phyloP scores from a whole-genome alignment of 2,329 filamentous ascomycete genomes.

The Trichophyton benhamiae region DNA sequence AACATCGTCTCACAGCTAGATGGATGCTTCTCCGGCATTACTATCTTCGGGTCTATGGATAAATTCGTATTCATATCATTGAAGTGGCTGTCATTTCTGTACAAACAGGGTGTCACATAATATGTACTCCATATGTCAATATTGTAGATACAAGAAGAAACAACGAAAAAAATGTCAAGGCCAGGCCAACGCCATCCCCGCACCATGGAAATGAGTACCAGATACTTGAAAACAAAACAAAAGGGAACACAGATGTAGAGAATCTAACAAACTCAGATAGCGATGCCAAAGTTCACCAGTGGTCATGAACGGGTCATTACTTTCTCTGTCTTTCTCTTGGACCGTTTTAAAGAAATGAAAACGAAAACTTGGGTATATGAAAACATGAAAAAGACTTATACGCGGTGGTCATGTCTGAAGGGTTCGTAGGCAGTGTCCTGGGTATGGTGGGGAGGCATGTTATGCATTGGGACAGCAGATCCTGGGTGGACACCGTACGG shows the following conservation, averaged over 20 bases:
- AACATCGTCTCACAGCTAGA: no score
- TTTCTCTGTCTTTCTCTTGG: neutral
- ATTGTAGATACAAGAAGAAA: neutral
- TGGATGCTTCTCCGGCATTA: no score
- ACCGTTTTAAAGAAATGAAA: neutral
- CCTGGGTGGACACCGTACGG: constrained; percentile 11
- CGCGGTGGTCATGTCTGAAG: constrained; percentile 12
- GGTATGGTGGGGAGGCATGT: constrained; percentile 7
- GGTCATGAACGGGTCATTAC: neutral
- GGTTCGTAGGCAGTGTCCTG: constrained; percentile 14
- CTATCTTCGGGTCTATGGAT: neutral
- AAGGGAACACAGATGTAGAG: neutral
- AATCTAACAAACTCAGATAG: neutral
- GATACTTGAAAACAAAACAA: neutral
- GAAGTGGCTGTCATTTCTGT: neutral
- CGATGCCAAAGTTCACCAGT: neutral
- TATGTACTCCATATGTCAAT: neutral
- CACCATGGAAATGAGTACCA: neutral
- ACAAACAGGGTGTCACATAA: neutral
- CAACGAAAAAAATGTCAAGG: neutral
- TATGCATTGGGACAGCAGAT: constrained; percentile 8
- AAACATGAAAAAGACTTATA: neutral
- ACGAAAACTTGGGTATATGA: neutral
- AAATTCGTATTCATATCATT: neutral
- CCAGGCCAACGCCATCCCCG: neutral